These are phyloP conservation scores for Erysiphe pulchra DNA, from an alignment of 2,329 filamentous ascomycete genomes.

Conservation along the genomic window DNA sequence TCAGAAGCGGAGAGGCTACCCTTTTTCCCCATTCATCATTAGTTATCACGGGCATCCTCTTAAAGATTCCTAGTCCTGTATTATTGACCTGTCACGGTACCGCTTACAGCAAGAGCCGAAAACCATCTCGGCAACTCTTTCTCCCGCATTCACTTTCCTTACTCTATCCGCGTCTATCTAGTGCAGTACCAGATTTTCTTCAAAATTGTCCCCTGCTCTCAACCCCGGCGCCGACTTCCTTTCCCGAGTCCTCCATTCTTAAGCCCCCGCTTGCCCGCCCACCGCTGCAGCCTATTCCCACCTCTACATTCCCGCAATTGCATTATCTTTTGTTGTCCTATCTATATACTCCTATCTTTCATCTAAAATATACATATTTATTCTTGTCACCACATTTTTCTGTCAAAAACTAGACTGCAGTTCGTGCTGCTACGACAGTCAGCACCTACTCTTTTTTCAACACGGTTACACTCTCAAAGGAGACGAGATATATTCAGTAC, in stretches of 20 bases:
- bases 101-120: background rate
- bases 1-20: background rate
- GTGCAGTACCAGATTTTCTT: background rate
- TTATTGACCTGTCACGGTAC: background rate
- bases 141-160: background rate
- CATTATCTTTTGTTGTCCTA: background rate
- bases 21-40: background rate
- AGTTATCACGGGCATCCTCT: background rate
- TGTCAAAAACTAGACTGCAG: background rate
- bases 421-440: background rate
- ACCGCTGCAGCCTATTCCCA: background rate
- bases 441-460: background rate
- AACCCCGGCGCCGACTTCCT: background rate
- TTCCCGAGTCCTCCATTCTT: background rate
- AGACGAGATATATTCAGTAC: background rate
- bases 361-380: background rate
- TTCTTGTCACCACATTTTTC: background rate
- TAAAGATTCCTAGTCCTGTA: background rate
- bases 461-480: background rate
- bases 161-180: background rate
- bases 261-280: background rate
- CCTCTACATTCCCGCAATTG: background rate
- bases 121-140: background rate
- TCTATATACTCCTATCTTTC: background rate
- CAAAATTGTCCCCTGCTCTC: background rate